Base-by-base conservation (phyloP, 176 grass and related monocot genomes). In the Cenchrus americanus region DNA sequence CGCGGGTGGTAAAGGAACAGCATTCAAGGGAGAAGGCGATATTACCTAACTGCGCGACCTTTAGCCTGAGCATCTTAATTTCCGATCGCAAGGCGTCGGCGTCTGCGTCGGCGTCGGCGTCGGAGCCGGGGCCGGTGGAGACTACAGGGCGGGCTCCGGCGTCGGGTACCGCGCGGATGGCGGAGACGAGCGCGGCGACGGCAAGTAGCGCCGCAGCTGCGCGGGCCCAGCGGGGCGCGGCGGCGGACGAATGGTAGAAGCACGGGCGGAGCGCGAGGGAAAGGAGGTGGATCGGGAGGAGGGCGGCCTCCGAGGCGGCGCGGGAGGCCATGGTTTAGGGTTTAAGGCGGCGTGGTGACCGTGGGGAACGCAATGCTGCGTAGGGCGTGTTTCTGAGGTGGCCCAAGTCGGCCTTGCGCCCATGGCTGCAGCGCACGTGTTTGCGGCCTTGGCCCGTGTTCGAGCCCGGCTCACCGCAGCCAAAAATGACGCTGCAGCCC, bases 1-100 rank as follows among this genome's bases (percentile, higher is more conserved):
- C 27, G 27, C 27, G 27, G 27, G 27, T 30, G 27, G 27, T 30
- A 30, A 30, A 30, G 2, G 27, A 30, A 30, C 27, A 30, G 27
- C 27, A 30, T 30, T 30, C 27, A 30, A 30, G 27, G 27, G 27
- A 30, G 27, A 30, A 30, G 27, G 27, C 27, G 27, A 30, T 30
- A 1, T 83, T 80, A 97, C 95, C 95, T 46, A 97, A 44, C 79
- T 71, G 86, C 68, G 74, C 24, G 21, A 92, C 76, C 67, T 88
- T 90, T 26, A 89, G 84, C 76, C 90, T 90, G 72, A 97, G 80
- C 13, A 83, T 84, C 64, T 83, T 84, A 49, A 94, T 74, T 66
- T 97, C 88, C 62, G 18, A 81, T 54, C 72, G 83, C 88, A 91
- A 68, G 2, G 27, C 27, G 27, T 30, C 27, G 27, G 27, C 27